A percentile compares a stretch with the other conserved stretches of the same genome.
Evolutionary conservation across 306 rosid genomes (phyloP).

Genomic region (Lathyrus oleraceus): DNA sequence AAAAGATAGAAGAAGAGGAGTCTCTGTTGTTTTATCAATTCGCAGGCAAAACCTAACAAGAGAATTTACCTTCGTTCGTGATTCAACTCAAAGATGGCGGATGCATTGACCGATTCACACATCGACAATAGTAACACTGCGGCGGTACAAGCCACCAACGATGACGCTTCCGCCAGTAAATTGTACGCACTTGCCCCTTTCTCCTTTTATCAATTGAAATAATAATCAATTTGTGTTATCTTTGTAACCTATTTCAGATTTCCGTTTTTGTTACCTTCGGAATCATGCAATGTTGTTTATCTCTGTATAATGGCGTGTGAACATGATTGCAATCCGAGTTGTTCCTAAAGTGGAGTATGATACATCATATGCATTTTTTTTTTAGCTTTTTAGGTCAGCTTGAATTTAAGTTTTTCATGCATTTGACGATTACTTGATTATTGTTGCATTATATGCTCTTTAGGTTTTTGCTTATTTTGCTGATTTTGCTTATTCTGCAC

Average conservation of each 20-base stretch:
- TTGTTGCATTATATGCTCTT: not conserved
- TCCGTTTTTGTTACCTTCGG: not conserved
- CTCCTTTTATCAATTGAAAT: not conserved
- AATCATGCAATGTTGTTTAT: slow-evolving; percentile 10
- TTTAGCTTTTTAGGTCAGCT: not conserved
- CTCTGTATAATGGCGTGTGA: not conserved
- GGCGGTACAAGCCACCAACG: slow-evolving; percentile 50
- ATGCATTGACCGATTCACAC: slow-evolving; percentile 33
- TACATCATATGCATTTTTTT: not conserved
- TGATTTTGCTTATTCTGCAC: not conserved
- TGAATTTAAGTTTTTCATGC: not conserved
- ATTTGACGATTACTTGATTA: too few relatives aligned
- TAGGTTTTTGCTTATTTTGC: not conserved
- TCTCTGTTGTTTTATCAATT: too few relatives aligned
- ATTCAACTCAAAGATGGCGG: slow-evolving; percentile 25
- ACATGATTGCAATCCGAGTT: not conserved
- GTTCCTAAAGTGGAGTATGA: not conserved
- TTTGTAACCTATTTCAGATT: not conserved
- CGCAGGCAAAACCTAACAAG: slow-evolving; percentile 30
- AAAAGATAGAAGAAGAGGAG: too few relatives aligned
- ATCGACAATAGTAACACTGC: slow-evolving; percentile 35
- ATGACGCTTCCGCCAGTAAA: slow-evolving; percentile 49
- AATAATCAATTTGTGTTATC: not conserved
- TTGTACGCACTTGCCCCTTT: slow-evolving; percentile 21
- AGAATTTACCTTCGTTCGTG: not conserved